Base-by-base conservation (phyloP, 2,329 filamentous ascomycete genomes). In the Cladosporium sp. region DNA sequence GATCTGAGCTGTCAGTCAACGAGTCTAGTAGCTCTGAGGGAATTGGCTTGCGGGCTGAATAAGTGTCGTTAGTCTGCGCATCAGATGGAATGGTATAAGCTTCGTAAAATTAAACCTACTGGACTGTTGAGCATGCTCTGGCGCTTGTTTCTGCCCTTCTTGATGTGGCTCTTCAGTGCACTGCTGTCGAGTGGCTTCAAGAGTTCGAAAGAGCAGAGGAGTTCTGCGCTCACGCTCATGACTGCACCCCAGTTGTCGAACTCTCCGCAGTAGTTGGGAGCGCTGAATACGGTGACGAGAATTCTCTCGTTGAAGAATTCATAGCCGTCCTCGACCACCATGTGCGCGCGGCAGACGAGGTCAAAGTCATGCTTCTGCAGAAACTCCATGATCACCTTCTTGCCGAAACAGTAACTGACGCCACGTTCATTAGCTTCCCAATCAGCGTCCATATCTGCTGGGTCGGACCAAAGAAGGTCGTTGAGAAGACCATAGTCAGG, bases 211-310 rank as follows among this genome's bases (percentile, higher is more conserved):
- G 91, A 96, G 73, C 93, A 99, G 1, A 99, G 81, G 47, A 99
- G 73, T 69, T 97, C 93, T 12, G 82, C 83, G 1, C 90, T 96
- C 18, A 99, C 93, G 2, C 92, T 96, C 93, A 99, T 99, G 59
- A 97, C 91, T 12, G 93, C 93, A 17, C 93, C 93, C 89, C 93
- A 97, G 58, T 99, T 99, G 68, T 99, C 93, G 60, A 99, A 99
- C 70, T 99, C 93, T 59, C 93, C 93, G 63, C 93, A 99, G 66
- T 99, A 97, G 65, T 99, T 99, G 20, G 93, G 93, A 43, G 93
- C 93, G 56, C 90, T 96, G 68, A 99, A 99, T 1, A 99, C 92
- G 2, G 93, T 99, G 40, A 99, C 93, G 53, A 99, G 71, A 40
- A 96, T 87, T 52, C 93, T 81, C 68, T 99, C 93, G 55, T 88